Evolutionary conservation across 2,329 filamentous ascomycete species (phyloP), one percentile per base, ranked within the genome.

Genomic region (Dactylellina drechsleri): DNA sequence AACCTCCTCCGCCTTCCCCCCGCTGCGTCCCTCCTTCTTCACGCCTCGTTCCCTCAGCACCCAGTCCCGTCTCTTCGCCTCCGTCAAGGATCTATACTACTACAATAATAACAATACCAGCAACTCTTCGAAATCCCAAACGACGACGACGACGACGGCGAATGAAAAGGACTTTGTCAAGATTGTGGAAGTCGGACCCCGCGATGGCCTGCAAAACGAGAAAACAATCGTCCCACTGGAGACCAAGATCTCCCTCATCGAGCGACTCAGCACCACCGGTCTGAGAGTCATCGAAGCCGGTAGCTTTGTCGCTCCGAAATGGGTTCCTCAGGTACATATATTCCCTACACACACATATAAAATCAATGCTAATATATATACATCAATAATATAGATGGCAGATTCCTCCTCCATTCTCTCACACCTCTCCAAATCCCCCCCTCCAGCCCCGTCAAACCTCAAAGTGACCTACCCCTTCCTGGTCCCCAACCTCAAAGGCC

Each of bases 151-250:
- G n/a, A 2, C 31, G 5, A 36, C 31, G 5, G 6, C 20, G 2
- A 52, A 15, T 6, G 6, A 16, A 6, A n/a, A 20, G 12, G 65
- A 81, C 65, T 78, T 77, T 15, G 85, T 88, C 75, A 86, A 85
- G 82, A 89, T 96, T 45, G 89, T 95, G 76, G 92, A 96, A 83
- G 92, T 96, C 76, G 92, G 91, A 7, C 92, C 92, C 40, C 86
- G 92, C 77, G 92, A 96, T 83, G 92, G 92, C n/a, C 83, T 96
- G 62, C 92, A 96, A 81, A 96, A 95, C 80, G 91, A 95, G 83
- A 91, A 91, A 83, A 87, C 84, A 77, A 85, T 85, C 28, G 90
- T 96, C 77, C 84, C 91, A 0, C 84, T 92, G 10, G 84, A 85
- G 5, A 92, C 89, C 1, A 96, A 96, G 82, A 86, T 94, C 66